A percentile compares a stretch with the other conserved stretches of the same genome.
Evolutionary conservation across 1,284 basidiomycete genomes (phyloP).

Genomic region (Boletus austroedulis): DNA sequence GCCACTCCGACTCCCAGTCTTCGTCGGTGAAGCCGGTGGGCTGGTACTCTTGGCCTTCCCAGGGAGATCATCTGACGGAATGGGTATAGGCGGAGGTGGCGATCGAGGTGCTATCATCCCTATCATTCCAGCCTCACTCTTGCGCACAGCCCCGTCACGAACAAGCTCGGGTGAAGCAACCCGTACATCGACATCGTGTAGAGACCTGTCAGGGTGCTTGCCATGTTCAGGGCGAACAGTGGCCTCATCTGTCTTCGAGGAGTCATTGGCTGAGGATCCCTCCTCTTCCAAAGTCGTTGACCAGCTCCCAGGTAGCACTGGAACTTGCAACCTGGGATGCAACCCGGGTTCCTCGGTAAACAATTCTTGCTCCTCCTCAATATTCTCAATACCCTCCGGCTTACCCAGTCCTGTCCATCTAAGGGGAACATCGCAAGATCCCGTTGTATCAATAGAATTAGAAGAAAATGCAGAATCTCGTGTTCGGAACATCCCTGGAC

Average conservation of each 20-base stretch:
- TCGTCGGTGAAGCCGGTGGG: conserved; percentile 34
- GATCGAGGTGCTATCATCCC: conserved; percentile 41
- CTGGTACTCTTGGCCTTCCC: conserved; percentile 27
- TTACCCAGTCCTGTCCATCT: conserved; percentile 49
- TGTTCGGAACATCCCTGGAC: conserved; percentile 44
- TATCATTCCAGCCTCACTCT: conserved; percentile 55
- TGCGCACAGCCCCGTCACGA: conserved; percentile 39
- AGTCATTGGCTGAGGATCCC: conserved; percentile 21
- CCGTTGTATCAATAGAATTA: conserved; percentile 38
- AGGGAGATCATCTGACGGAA: conserved; percentile 26
- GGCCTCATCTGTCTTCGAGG: conserved; percentile 29
- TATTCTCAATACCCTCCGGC: conserved; percentile 34
- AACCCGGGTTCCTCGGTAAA: conserved; percentile 23
- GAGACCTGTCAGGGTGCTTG: conserved; percentile 36
- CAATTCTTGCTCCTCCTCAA: conserved; percentile 33
- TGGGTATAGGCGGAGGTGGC: conserved; percentile 27
- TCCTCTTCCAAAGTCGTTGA: conserved; percentile 31
- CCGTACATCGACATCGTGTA: conserved; percentile 48
- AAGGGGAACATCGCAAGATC: conserved; percentile 47
- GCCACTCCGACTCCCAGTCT: conserved; percentile 37
- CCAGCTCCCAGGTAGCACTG: conserved; percentile 34
- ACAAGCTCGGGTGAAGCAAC: conserved; percentile 49
- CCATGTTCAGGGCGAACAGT: conserved; percentile 34
- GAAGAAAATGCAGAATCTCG: conserved; percentile 55
- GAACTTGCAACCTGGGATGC: conserved; percentile 14